Evolutionary conservation across 371 early-diverging fungal genomes (phyloP).

Genomic region (Mucor racemosus): DNA sequence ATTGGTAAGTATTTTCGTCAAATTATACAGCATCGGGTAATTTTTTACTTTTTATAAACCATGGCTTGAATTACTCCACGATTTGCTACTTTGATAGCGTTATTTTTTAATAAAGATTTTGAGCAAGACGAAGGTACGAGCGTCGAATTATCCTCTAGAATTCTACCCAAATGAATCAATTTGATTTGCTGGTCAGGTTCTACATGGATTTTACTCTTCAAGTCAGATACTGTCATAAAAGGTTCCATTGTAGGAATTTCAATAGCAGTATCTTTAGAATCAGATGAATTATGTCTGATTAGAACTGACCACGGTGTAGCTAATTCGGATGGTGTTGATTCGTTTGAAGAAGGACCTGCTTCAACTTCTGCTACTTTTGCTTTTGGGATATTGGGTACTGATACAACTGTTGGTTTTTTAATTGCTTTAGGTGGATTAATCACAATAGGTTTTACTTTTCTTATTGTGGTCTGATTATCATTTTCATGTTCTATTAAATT

Average conservation of each 20-base stretch:
- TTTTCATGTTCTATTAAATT: background rate
- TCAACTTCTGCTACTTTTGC: background rate
- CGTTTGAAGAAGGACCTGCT: background rate
- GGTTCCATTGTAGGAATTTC: constrained; percentile 13
- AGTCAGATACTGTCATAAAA: constrained; percentile 14
- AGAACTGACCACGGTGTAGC: constrained; percentile 6
- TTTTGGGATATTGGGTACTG: background rate
- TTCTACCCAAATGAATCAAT: constrained; percentile 16
- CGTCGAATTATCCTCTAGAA: constrained; percentile 3
- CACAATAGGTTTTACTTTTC: constrained; percentile 7
- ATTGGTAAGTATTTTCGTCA: too few relatives aligned
- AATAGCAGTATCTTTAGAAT: constrained; percentile 1
- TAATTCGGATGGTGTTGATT: background rate
- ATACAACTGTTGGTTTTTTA: background rate
- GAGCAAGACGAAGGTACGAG: constrained; percentile 8
- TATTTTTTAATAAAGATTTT: background rate
- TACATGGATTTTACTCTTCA: constrained; percentile 9
- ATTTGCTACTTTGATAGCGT: constrained; percentile 12
- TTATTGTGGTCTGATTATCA: background rate
- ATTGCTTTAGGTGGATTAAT: background rate
- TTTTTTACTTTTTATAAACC: constrained; percentile 11
- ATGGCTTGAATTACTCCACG: constrained; percentile 21
- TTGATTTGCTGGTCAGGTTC: constrained; percentile 7
- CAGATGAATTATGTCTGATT: background rate
- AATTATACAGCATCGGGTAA: background rate